Conservation (phyloP, 2,329 filamentous ascomycete genomes). For the Colletotrichum sojae region DNA sequence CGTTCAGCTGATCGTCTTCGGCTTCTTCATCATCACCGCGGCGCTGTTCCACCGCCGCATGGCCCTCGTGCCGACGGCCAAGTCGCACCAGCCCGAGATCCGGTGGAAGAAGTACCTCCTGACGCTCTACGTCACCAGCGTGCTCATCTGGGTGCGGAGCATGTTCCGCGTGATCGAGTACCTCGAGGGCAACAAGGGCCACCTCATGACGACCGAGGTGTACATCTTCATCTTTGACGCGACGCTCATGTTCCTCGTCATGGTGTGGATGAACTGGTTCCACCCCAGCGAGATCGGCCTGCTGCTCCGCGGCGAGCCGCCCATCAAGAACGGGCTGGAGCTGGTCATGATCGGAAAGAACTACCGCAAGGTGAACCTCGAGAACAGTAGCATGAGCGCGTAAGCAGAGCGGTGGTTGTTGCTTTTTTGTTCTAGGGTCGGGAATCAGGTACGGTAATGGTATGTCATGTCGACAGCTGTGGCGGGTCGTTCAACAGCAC, state of each 20-base stretch:
- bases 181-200: slow-evolving; percentile 56
- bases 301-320: slow-evolving; percentile 30
- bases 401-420: neutral
- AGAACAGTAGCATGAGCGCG: slow-evolving; percentile 26
- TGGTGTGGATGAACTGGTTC: slow-evolving; percentile 47
- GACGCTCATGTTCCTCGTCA: slow-evolving; percentile 56
- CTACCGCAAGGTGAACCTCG: slow-evolving; percentile 17
- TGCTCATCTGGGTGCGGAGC: slow-evolving; percentile 60
- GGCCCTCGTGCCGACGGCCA: slow-evolving; percentile 41
- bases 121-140: slow-evolving; percentile 50
- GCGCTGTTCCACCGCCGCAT: slow-evolving; percentile 58
- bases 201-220: slow-evolving; percentile 56
- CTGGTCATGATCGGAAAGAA: slow-evolving; percentile 16
- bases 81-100: slow-evolving; percentile 32
- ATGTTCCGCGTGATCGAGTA: slow-evolving; percentile 65
- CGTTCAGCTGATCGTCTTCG: slow-evolving; percentile 68
- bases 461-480: too few relatives aligned
- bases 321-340: slow-evolving; percentile 36
- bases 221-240: slow-evolving; percentile 62
- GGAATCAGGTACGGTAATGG: too few relatives aligned
- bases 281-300: slow-evolving; percentile 39
- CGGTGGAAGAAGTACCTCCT: slow-evolving; percentile 50
- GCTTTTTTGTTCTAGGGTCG: neutral
- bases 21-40: slow-evolving; percentile 64
- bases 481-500: too few relatives aligned